A percentile compares a stretch with the other conserved stretches of the same genome.
These are phyloP conservation scores for Serpula lacrymans DNA, from an alignment of 768 basidiomycete genomes.

Conservation along the genomic window DNA sequence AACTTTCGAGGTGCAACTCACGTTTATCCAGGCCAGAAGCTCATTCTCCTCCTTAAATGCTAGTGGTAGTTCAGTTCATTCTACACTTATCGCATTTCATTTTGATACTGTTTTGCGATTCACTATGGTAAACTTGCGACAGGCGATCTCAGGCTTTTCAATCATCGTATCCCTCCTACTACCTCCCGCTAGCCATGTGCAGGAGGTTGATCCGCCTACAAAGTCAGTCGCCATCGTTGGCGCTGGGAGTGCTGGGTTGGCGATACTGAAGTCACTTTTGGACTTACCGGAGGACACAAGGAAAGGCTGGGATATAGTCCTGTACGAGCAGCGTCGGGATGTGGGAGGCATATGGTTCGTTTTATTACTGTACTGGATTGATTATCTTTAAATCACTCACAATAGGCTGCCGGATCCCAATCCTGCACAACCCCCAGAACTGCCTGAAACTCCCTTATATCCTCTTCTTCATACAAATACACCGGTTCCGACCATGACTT, in stretches of 20 bases:
- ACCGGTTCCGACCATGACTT: conserved; percentile 51
- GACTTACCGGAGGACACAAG: conserved; percentile 38
- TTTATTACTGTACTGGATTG: not conserved
- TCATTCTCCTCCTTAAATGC: too few species aligned
- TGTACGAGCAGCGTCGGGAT: conserved; percentile 45
- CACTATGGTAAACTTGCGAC: conserved; percentile 27
- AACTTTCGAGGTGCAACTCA: too few species aligned
- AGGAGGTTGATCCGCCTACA: conserved; percentile 7
- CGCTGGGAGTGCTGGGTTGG: conserved; percentile 50
- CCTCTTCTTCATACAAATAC: conserved; percentile 50
- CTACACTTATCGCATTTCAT: too few species aligned
- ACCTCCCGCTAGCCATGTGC: conserved; percentile 1
- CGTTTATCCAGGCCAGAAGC: too few species aligned
- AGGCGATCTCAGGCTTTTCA: conserved; percentile 19
- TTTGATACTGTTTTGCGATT: too few species aligned
- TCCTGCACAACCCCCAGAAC: conserved; percentile 31
- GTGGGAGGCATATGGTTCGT: conserved; percentile 51
- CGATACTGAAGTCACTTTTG: conserved; percentile 42
- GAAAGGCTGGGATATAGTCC: conserved; percentile 39
- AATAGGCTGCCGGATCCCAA: conserved; percentile 23
- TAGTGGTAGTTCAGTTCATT: too few species aligned
- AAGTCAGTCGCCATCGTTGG: conserved; percentile 54
- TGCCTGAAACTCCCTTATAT: conserved; percentile 50
- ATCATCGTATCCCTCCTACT: conserved; percentile 9
- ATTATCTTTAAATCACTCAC: not conserved